Base-by-base conservation (phyloP, 495 filamentous ascomycete genomes). In the Penicillium canescens region DNA sequence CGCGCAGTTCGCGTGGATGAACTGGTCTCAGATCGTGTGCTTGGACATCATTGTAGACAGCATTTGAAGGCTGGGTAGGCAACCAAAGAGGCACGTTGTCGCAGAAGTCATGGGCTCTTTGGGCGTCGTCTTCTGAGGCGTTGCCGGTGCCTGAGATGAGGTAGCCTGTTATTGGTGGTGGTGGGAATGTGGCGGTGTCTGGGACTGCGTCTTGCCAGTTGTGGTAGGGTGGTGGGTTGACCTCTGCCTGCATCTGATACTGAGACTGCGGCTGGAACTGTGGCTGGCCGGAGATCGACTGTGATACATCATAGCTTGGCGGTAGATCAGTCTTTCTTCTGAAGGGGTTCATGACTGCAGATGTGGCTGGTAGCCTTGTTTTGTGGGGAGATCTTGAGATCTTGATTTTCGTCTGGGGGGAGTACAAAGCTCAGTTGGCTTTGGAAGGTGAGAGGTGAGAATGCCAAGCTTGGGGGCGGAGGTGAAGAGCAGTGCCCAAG, bases 161-260 rank as follows among this genome's bases (percentile, higher is more conserved):
- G 60, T 86, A 82, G 35, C 84, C 82, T 54, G 92, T 71, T 40
- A 78, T 72, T 2, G 93, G 92, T 0, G 93, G 91, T 2, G 93
- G 93, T 0, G 91, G 91, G 44, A 96, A 86, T 34, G 85, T 78
- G 1, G 90, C 73, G 23, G 82, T 94, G 67, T 96, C 91, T 3
- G 89, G 89, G 10, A 95, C 83, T 5, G 83, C 78, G 23, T 82
- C 77, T 60, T 87, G 78, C 91, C 91, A 95, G 75, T 92, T 88
- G 64, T 95, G 89, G 60, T 87, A 82, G 23, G 80, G 75, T 24
- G 85, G 82, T 6, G 82, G 81, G 1, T 80, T 64, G 3, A 58
- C 46, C 11, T 42, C 13, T 20, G 42, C 35, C 20, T 47, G 33
- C 28, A 0, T 31, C 28, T 31, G 28, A 31, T 31, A 31, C 8